Evolutionary conservation across 2,329 filamentous ascomycete genomes (phyloP).

Genomic region (Diplodia sapinea): DNA sequence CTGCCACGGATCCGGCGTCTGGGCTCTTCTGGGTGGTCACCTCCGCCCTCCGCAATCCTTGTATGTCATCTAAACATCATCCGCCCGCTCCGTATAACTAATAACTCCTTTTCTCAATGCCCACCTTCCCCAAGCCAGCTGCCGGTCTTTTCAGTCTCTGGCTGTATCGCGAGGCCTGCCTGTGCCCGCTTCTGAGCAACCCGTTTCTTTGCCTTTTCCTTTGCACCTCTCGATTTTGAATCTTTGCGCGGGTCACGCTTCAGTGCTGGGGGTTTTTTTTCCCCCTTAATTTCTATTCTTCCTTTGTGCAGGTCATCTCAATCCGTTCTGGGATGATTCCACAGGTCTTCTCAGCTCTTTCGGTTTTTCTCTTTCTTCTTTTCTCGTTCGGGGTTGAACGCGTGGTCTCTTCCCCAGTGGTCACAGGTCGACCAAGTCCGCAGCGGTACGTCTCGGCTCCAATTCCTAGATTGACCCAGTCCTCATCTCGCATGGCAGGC

Average conservation of each 20-base stretch:
- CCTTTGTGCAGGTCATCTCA: background rate
- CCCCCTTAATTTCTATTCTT: background rate
- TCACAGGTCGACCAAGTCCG: background rate
- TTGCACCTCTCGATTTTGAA: background rate
- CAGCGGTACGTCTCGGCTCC: background rate
- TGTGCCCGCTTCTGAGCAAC: conserved; percentile 1
- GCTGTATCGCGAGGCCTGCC: background rate
- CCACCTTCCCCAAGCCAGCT: background rate
- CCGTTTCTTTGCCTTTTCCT: background rate
- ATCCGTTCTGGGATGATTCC: background rate
- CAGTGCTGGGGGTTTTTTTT: background rate
- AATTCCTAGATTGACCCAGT: background rate
- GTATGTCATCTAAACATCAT: conserved; percentile 28
- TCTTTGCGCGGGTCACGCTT: conserved; percentile 10
- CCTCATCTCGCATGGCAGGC: background rate
- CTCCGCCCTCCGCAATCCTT: conserved; percentile 24
- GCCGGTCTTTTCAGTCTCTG: background rate
- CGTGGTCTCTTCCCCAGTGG: background rate
- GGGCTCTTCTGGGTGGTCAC: background rate
- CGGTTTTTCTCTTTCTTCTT: background rate
- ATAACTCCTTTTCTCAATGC: background rate
- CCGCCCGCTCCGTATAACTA: conserved; percentile 21
- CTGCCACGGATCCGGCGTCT: conserved; percentile 9
- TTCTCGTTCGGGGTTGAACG: background rate
- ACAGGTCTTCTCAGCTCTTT: background rate